Evolutionary conservation across 2,329 filamentous ascomycete species (phyloP), one percentile per base, ranked within the genome.

Genomic region (Colletotrichum sp.): DNA sequence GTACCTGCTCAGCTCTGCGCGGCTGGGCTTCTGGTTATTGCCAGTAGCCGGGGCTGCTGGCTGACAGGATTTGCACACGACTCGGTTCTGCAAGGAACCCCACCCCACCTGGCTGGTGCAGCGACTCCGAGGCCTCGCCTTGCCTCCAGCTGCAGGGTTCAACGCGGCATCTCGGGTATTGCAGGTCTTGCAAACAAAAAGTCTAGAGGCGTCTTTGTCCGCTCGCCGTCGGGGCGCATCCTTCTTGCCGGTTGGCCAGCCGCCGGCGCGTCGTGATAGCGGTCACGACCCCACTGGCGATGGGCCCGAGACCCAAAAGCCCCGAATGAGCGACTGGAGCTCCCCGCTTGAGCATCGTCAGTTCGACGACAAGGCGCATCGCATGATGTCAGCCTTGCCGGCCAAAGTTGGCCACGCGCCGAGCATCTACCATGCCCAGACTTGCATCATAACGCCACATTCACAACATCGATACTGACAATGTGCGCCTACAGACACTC

Each of bases 401-500:
- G 73, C 49, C 59, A 73, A 49, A 66, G 28, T 73, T 55, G 73
- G 57, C 32, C 70, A 73, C 24, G 36, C 65, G 70, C 55, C 28
- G 68, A 55, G n/a, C 36, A 15, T 16, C 8, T 24, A n/a, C 15
- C 44, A 21, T 52, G 24, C 57, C 72, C 44, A 52, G 30, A 44
- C 4, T 64, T 65, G 34, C 70, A 65, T 60, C 64, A 68, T 15
- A 60, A 26, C 28, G 59, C 32, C 57, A 65, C n/a, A n/a, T 8
- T n/a, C 10, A 34, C 16, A n/a, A 39, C 36, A 34, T n/a, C 10
- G 30, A 34, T 64, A 68, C 79, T 80, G 76, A 80, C 77, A 12
- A 67, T 72, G n/a, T 63, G 63, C 57, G 12, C 21, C n/a, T 30
- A 8, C 79, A 91, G 89, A 91, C 90, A 68, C 86, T 91, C 39